A percentile compares a stretch with the other conserved stretches of the same genome.
Evolutionary conservation across 768 basidiomycete genomes (phyloP).

Genomic region (Lactarius vividus): DNA sequence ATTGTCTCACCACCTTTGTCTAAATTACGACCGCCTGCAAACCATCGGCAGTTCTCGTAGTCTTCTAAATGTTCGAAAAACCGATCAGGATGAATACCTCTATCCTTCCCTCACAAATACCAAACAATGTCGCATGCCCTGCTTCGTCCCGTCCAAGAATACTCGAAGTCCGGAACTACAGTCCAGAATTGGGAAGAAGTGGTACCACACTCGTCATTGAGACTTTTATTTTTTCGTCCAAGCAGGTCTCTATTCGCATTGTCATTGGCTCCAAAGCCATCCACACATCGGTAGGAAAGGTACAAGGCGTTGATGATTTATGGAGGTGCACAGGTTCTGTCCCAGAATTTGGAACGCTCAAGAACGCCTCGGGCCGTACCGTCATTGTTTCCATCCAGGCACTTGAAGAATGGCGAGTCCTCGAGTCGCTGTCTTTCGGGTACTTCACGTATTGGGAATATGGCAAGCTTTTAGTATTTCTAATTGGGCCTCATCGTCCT

Average conservation of each 20-base stretch:
- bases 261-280: slow-evolving; percentile 70
- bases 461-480: slow-evolving; percentile 33
- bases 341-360: slow-evolving; percentile 49
- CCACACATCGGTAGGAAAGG: slow-evolving; percentile 59
- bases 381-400: slow-evolving; percentile 62
- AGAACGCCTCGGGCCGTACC: slow-evolving; percentile 38
- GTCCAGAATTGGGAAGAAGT: slow-evolving; percentile 59
- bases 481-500: background rate
- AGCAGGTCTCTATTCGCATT: slow-evolving; percentile 63
- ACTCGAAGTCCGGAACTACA: slow-evolving; percentile 64
- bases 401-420: slow-evolving; percentile 48
- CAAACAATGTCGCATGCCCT: slow-evolving; percentile 23
- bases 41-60: background rate
- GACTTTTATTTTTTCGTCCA: slow-evolving; percentile 48
- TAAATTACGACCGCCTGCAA: background rate
- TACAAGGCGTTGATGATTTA: slow-evolving; percentile 47
- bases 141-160: slow-evolving; percentile 50
- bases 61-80: slow-evolving; percentile 1
- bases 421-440: slow-evolving; percentile 70
- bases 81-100: slow-evolving; percentile 9
- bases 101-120: slow-evolving; percentile 1
- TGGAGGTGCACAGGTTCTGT: slow-evolving; percentile 68
- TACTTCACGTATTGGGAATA: slow-evolving; percentile 62
- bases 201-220: slow-evolving; percentile 64
- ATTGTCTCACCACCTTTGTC: background rate